Evolutionary conservation across 495 filamentous ascomycete species (phyloP), one percentile per base, ranked within the genome.

Genomic region (Bombardia bombarda): DNA sequence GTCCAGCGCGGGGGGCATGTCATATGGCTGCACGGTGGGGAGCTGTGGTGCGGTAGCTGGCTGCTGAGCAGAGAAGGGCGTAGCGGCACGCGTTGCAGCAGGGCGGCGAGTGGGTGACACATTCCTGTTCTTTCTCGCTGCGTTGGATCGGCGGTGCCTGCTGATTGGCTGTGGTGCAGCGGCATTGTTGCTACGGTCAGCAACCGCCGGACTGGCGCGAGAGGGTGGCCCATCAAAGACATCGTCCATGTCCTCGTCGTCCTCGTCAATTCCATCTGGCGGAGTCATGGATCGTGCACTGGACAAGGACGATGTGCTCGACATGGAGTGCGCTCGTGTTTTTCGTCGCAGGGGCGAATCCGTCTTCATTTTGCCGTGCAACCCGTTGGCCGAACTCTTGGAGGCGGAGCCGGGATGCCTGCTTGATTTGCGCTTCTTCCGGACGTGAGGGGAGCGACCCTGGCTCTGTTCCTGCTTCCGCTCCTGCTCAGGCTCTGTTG

Each of bases 51-150:
- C 38, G 22, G 34, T 31, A 16, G 38, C 28, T 12, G 53, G 39
- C 14, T 40, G 25, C 7, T 46, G 25, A 19, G 36, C 25, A 10
- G 46, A 23, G 23, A 32, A 41, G 9, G 38, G 20, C 30, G 38
- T 7, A 25, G 25, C 36, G 17, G 32, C 17, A 54, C 34, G 46
- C 46, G 43, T 32, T 42, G 64, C 41, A 17, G 50, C 40, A 47
- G 57, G 26, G 43, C 52, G 18, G 50, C 46, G 46, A 43, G 63
- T 46, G 50, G 57, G 46, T 48, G 61, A 53, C 41, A 61, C 61
- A 31, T 62, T 65, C 40, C 58, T 53, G 56, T 55, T 57, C 49
- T 64, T 69, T 41, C 52, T 50, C 31, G 51, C 32, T 36, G 53
- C 57, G 39, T 44, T 45, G 33, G 53, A 51, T 20, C 56, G 49